Base-by-base conservation (phyloP, 768 basidiomycete species). In the Naganishia friedmannii region DNA sequence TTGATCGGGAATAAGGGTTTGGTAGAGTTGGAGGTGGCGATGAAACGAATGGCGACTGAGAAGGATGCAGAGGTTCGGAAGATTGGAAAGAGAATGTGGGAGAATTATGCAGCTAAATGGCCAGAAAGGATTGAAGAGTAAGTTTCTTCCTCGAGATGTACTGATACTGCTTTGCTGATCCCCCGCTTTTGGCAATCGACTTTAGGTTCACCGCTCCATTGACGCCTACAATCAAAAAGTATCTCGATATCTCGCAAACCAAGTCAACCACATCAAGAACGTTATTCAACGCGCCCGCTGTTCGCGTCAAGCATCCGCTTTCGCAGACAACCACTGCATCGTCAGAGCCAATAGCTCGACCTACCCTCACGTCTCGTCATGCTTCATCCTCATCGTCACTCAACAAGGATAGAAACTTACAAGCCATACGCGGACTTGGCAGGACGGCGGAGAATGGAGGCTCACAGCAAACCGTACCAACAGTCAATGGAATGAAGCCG, bases 121-220 rank as follows among this genome's bases (percentile, higher is more conserved):
- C 77, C 78, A 0, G 80, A 81, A 21, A 56, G 81, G 29, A 76
- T 82, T 2, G 75, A 79, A 6, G 76, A 74, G 82, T 81, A 73
- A 76, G 80, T 75, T 15, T 8, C 10, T 13, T 51, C 5, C 21
- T 42, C 34, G 28, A 23, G 42, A 17, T 37, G 32, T 48, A 15
- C n/a, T n/a, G 29, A 51, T 12, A 32, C 32, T 67, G 21, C 37
- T 37, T 66, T 53, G 55, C 26, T 39, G 53, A 34, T 21, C 13
- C 34, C 3, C 17, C 23, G 21, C n/a, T 51, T 51, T 3, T 23
- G 3, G 0, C 9, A 0, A 21, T 26, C 31, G 65, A 39, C 26
- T 34, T 6, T 63, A 83, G 83, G 19, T 83, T 83, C 70, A 80
- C 82, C 3, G 80, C 77, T 0, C 83, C 83, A 0, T 72, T 83